Base-by-base conservation (phyloP, 1,284 basidiomycete genomes). In the Inonotus hispidus region DNA sequence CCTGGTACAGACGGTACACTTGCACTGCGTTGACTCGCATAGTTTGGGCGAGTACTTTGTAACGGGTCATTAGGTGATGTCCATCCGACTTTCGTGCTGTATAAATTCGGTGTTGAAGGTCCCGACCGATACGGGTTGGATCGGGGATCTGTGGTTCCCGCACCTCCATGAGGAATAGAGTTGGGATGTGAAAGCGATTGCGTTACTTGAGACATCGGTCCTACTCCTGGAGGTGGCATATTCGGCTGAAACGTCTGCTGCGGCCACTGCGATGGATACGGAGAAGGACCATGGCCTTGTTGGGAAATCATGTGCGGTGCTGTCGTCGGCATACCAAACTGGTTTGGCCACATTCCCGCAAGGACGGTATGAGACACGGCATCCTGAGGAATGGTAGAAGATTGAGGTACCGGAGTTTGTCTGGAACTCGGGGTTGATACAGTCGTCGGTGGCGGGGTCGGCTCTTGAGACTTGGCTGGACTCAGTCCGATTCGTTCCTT, bases 401-500 rank as follows among this genome's bases (percentile, higher is more conserved):
- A 32, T 39, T 35, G 21, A 7, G 43, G 52, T 16, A 52, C 25
- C 6, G 27, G 52, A 16, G 35, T 35, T n/a, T 45, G 53, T 2
- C 23, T 8, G 21, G 41, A 37, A 23, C 38, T 19, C 3, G 58
- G 19, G 25, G 19, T 46, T 16, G 27, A 25, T 13, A 39, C 29
- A 19, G 23, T 38, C 3, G 58, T 53, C 21, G 52, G 50, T n/a
- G 52, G 59, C 16, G 43, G 59, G 11, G 59, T 60, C 8, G 53
- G 53, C 41, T 11, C 53, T 8, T 45, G 43, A 1, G 53, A 23
- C 19, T 27, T 19, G n/a, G 41, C 41, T 7, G 16, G 1, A n/a
- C 41, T 43, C 41, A 43, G 41, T 19, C 41, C 41, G 16, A 43
- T 58, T 53, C 23, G 60, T 43, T 43, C 60, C 35, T 56, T 56